Evolutionary conservation across 768 basidiomycete species (phyloP).

Genomic region (Agrocybe pediades): DNA sequence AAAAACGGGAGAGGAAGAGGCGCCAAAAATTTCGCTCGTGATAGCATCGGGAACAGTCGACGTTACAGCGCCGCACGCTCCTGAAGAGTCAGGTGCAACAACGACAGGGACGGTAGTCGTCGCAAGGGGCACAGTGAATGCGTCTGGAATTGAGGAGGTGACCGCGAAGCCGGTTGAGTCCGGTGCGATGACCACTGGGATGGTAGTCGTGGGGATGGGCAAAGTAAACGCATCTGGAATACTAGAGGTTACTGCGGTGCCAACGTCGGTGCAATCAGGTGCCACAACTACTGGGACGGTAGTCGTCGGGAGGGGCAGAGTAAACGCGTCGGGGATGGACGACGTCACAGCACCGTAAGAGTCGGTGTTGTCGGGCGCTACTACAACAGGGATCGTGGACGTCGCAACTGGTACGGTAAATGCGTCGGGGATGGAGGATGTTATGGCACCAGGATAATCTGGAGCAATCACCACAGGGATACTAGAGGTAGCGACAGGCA

Average conservation of each 20-base stretch:
- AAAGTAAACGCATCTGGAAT: background rate
- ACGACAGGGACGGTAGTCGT: background rate
- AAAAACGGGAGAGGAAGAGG: background rate
- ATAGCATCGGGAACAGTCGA: background rate
- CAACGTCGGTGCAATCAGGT: background rate
- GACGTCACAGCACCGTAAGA: background rate
- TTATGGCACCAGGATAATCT: too few species aligned
- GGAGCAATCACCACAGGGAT: too few species aligned
- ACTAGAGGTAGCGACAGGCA: too few species aligned
- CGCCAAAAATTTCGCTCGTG: background rate
- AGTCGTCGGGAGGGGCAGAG: background rate
- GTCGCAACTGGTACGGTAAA: too few species aligned
- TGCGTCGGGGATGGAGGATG: too few species aligned
- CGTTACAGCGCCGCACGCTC: background rate
- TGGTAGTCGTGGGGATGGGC: background rate
- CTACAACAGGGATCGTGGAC: too few species aligned
- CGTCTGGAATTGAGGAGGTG: background rate
- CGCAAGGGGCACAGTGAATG: background rate
- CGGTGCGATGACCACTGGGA: background rate
- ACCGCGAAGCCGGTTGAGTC: background rate
- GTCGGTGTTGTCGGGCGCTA: too few species aligned
- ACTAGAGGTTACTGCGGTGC: background rate
- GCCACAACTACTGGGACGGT: background rate
- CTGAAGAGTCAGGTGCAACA: background rate
- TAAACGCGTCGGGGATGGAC: background rate